Evolutionary conservation across 2,329 filamentous ascomycete species (phyloP), one percentile per base, ranked within the genome.

Genomic region (Akanthomyces uredinophilus): DNA sequence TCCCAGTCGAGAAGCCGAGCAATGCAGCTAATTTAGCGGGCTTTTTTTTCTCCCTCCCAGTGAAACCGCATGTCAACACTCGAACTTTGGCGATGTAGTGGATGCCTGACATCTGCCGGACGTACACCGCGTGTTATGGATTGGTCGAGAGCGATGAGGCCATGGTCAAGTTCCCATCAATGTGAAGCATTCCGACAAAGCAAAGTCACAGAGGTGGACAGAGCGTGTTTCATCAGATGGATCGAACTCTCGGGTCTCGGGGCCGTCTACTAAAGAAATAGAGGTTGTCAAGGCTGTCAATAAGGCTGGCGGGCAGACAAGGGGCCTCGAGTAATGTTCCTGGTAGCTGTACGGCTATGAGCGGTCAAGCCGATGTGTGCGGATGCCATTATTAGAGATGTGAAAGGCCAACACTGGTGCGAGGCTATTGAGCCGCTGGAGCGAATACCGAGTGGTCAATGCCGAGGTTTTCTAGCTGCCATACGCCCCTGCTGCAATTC

Each of bases 1-100:
- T 59, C 46, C 35, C 8, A 51, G 44, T 57, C 18, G 37, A 35
- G 24, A n/a, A 41, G 35, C 35, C 35, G n/a, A 47, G 54, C 44
- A 57, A 57, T 49, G 54, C 43, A 39, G 32, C 18, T 24, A 49
- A n/a, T 57, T 49, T 57, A 57, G 54, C 54, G 54, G n/a, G 35
- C 37, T 22, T n/a, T 57, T 8, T 39, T 22, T 18, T 49, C 20
- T 39, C n/a, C 13, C n/a, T 11, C 54, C 43, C 24, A 24, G 39
- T 56, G 53, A 57, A 57, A 57, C 29, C 43, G 35, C 13, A 8
- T 27, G 39, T 18, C 39, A 56, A 24, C 53, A 35, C 44, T n/a
- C 47, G n/a, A n/a, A 43, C 54, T 47, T 5, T 57, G 54, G 29
- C 39, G 14, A 39, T 27, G 32, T 27, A 27, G 24, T 18, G 39